A percentile compares a stretch with the other conserved stretches of the same genome.
Conservation (phyloP, 805 yeast species). For the Saccharomycopsis schoenii region DNA sequence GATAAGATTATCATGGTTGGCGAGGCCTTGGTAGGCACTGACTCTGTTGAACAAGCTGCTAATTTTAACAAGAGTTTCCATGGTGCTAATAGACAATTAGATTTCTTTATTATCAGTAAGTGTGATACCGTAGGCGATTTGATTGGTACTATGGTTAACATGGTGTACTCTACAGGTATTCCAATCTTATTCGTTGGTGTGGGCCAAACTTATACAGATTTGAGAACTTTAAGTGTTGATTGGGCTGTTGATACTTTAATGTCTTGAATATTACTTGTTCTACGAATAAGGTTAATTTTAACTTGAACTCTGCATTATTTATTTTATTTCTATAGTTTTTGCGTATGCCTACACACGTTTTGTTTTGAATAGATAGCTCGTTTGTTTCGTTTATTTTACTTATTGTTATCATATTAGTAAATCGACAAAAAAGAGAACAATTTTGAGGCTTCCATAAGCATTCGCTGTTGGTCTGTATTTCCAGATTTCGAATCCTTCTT, state of each 20-base stretch:
- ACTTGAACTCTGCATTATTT: not conserved
- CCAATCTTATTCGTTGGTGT: conserved; percentile 94
- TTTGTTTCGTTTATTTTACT: too few species aligned
- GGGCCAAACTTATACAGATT: conserved; percentile 94
- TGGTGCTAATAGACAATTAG: conserved; percentile 69
- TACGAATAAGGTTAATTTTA: not conserved
- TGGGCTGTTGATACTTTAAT: conserved; percentile 85
- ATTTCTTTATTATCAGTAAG: conserved; percentile 86
- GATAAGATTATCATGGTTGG: conserved; percentile 98
- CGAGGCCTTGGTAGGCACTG: conserved; percentile 95
- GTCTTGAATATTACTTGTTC: conserved; percentile 19
- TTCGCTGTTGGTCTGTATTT: too few species aligned
- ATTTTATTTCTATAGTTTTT: too few species aligned
- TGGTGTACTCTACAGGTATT: conserved; percentile 93
- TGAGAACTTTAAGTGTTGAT: conserved; percentile 79
- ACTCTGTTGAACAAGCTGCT: conserved; percentile 88
- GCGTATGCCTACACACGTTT: not conserved
- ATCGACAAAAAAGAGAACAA: too few species aligned
- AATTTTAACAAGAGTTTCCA: conserved; percentile 83
- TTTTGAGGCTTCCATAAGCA: too few species aligned
- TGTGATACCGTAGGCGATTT: conserved; percentile 97
- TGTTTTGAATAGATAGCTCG: too few species aligned
- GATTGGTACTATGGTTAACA: conserved; percentile 93
- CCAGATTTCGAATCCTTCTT: too few species aligned
- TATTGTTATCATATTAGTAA: too few species aligned